Evolutionary conservation across 192 early-diverging fungal species (phyloP).

Genomic region (Coemansia sp.): DNA sequence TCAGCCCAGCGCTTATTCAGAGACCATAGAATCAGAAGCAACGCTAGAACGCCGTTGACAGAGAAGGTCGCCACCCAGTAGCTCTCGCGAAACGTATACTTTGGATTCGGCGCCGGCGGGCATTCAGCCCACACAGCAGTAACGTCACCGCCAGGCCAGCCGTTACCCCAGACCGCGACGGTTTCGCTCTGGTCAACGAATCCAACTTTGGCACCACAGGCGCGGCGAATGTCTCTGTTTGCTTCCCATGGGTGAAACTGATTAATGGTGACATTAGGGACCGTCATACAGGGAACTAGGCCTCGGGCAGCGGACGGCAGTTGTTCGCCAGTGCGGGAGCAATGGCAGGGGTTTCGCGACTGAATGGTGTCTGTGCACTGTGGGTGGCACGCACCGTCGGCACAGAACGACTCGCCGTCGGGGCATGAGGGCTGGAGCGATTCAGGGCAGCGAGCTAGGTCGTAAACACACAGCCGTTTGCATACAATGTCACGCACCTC

Average conservation of each 20-base stretch:
- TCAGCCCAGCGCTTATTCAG: slow-evolving; percentile 39
- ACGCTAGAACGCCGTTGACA: slow-evolving; percentile 23
- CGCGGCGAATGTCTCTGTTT: slow-evolving; percentile 19
- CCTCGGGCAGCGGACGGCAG: slow-evolving; percentile 16
- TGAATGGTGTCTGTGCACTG: slow-evolving; percentile 31
- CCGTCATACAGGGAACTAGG: slow-evolving; percentile 34
- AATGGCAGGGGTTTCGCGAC: slow-evolving; percentile 49
- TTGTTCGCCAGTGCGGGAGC: slow-evolving; percentile 9
- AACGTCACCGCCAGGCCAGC: slow-evolving; percentile 15
- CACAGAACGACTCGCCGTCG: slow-evolving; percentile 44
- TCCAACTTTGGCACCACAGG: slow-evolving; percentile 11
- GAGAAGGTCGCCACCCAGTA: slow-evolving; percentile 50
- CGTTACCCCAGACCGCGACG: slow-evolving; percentile 5
- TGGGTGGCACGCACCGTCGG: slow-evolving; percentile 54
- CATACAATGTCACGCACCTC: slow-evolving; percentile 43
- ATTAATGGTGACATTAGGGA: slow-evolving; percentile 45
- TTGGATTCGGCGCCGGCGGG: slow-evolving; percentile 25
- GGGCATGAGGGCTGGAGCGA: slow-evolving; percentile 29
- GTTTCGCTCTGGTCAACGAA: slow-evolving; percentile 27
- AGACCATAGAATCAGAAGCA: slow-evolving; percentile 46
- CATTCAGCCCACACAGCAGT: slow-evolving; percentile 52
- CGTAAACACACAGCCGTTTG: slow-evolving; percentile 52
- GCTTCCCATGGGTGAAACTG: slow-evolving; percentile 26
- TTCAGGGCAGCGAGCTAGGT: slow-evolving; percentile 43
- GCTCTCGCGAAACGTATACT: slow-evolving; percentile 38